Conservation (phyloP, 192 early-diverging fungal genomes). For the Gryganskiella cystojenkinii region DNA sequence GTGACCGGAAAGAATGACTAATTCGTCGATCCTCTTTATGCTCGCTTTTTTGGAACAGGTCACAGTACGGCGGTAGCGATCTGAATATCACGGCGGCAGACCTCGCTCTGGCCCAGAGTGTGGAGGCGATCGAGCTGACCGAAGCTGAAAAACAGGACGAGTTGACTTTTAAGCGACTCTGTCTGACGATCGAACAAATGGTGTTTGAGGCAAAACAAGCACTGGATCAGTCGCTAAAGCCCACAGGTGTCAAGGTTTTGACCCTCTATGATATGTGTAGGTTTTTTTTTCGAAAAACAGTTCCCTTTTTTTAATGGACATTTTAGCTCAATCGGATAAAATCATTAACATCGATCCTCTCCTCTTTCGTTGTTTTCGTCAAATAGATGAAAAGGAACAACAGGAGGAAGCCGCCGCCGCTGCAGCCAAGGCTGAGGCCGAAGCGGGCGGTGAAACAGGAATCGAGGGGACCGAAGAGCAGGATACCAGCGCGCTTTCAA, state of each 20-base stretch:
- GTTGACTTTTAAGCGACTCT: constrained; percentile 36
- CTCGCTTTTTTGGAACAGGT: no score
- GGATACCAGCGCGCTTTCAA: background rate
- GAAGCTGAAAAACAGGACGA: constrained; percentile 43
- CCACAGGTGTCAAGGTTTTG: constrained; percentile 34
- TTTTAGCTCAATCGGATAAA: no score
- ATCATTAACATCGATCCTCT: no score
- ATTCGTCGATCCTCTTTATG: no score
- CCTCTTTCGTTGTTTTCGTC: no score
- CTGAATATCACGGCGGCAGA: constrained; percentile 23
- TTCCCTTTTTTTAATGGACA: background rate
- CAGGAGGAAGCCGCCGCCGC: background rate
- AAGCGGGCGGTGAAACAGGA: background rate
- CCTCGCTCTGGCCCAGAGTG: constrained; percentile 33
- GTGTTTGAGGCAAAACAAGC: constrained; percentile 37
- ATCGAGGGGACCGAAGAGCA: background rate
- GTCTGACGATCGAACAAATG: constrained; percentile 38
- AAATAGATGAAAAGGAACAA: no score
- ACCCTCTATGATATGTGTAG: constrained; percentile 45
- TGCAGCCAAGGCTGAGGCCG: background rate
- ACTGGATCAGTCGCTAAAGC: constrained; percentile 31
- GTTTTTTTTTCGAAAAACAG: background rate
- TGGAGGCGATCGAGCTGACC: constrained; percentile 39
- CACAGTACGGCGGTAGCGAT: constrained; percentile 27
- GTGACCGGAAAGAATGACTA: no score